A percentile compares a stretch with the other conserved stretches of the same genome.
These are phyloP conservation scores for Gillenia trifoliata DNA, from an alignment of 306 rosid genomes.

Conservation along the genomic window DNA sequence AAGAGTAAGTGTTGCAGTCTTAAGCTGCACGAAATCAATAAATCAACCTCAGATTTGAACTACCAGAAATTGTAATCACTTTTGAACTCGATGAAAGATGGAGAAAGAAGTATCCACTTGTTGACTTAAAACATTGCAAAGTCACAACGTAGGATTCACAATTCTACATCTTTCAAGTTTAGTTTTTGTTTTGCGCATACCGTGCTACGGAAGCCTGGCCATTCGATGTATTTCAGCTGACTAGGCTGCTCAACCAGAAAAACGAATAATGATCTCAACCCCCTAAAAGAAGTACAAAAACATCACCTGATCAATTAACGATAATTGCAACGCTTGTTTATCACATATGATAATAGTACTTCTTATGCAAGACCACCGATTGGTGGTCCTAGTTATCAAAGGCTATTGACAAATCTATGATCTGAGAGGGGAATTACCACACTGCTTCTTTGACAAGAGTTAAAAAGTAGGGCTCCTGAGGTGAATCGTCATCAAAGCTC, in stretches of 20 bases:
- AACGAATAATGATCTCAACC: conserved; percentile 38
- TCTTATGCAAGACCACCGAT: background rate
- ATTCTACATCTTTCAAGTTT: background rate
- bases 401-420: background rate
- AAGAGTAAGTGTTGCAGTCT: conserved; percentile 78
- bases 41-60: background rate
- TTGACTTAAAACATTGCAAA: background rate
- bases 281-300: conserved; percentile 36
- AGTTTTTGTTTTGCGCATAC: conserved; percentile 33
- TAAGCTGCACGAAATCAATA: conserved; percentile 50
- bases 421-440: conserved; percentile 39
- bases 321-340: background rate
- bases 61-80: background rate
- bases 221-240: conserved; percentile 81
- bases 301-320: background rate
- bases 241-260: conserved; percentile 89
- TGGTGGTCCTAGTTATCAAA: background rate
- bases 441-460: conserved; percentile 43
- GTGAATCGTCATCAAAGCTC: conserved; percentile 35
- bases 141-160: background rate
- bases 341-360: background rate
- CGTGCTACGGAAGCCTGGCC: conserved; percentile 79
- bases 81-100: background rate
- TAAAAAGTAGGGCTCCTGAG: conserved; percentile 57
- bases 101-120: background rate